These are phyloP conservation scores for Pichia cabralensis DNA, from an alignment of 805 yeast species.

Conservation along the genomic window DNA sequence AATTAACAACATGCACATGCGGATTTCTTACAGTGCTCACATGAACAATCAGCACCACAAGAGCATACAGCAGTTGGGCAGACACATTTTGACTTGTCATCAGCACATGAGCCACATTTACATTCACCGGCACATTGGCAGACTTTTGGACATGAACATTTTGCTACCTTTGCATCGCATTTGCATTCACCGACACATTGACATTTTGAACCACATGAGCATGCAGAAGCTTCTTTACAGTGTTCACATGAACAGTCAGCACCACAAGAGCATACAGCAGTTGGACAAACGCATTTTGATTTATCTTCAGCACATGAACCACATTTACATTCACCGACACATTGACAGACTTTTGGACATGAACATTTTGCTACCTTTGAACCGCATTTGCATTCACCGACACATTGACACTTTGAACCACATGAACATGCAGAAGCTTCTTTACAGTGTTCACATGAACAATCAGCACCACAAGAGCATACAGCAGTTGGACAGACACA, in stretches of 20 bases:
- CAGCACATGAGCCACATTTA: conserved; percentile 7
- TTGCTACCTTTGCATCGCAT: conserved; percentile 4
- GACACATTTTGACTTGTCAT: conserved; percentile 3
- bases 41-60: conserved; percentile 5
- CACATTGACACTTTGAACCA: conserved; percentile 10
- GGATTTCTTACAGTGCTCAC: conserved; percentile 3
- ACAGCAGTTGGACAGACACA: conserved; percentile 7
- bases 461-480: conserved; percentile 6
- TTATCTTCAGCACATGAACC: conserved; percentile 6
- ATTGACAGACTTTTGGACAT: conserved; percentile 8
- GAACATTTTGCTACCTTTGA: conserved; percentile 6
- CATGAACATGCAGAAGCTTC: conserved; percentile 1
- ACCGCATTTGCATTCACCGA: conserved; percentile 6
- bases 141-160: conserved; percentile 7
- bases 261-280: conserved; percentile 6
- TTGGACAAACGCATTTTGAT: conserved; percentile 6
- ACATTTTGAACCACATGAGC: conserved; percentile 7
- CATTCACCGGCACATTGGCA: conserved; percentile 9
- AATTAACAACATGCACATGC: conserved; percentile 3
- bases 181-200: conserved; percentile 8
- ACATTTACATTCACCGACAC: conserved; percentile 8
- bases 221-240: no score
- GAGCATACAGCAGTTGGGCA: conserved; percentile 8
- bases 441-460: conserved; percentile 6
- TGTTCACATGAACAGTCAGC: conserved; percentile 6